Base-by-base conservation (phyloP, 2,329 filamentous ascomycete species). In the Claviceps africana region DNA sequence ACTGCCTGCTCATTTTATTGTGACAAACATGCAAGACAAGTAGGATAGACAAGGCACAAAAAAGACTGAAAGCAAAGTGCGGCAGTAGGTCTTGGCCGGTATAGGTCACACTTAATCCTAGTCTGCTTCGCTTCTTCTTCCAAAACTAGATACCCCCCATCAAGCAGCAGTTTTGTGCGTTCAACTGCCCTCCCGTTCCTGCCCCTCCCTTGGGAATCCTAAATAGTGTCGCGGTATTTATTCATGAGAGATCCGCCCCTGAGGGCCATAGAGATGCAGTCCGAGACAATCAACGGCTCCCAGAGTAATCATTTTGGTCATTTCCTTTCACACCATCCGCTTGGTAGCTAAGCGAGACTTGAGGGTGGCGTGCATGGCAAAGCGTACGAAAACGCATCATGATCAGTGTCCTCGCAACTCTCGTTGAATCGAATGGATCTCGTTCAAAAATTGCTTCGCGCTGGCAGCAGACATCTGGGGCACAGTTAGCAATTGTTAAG, bases 391-490 rank as follows among this genome's bases (percentile, higher is more conserved):
- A 21, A 43, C 49, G 15, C n/a, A 17, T 11, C n/a, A 6, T 4
- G 21, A 21, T 56, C 65, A 71, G 54, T 63, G 65, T 54, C 61
- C 66, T 57, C 69, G 70, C 35, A 79, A 68, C 60, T 78, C 75
- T 55, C 67, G 71, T 60, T 79, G 75, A 47, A 79, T 67, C 56
- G 70, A 65, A 47, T 68, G 63, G 33, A 79, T 68, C 54, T 76
- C 73, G 43, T 70, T 71, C 56, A 77, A 59, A 56, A 79, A 78
- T 52, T 59, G 64, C 64, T 76, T 77, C 8, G 75, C 75, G 57
- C 73, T 79, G 17, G 72, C 71, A 31, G 70, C 67, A 48, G 70
- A 76, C 75, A 79, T 76, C 76, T 79, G 48, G 30, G 31, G 44
- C 11, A n/a, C 19, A n/a, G 43, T 57, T 13, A 56, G 30, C 19